Conservation (phyloP, 2,329 filamentous ascomycete species). For the Monilinia fructicola region DNA sequence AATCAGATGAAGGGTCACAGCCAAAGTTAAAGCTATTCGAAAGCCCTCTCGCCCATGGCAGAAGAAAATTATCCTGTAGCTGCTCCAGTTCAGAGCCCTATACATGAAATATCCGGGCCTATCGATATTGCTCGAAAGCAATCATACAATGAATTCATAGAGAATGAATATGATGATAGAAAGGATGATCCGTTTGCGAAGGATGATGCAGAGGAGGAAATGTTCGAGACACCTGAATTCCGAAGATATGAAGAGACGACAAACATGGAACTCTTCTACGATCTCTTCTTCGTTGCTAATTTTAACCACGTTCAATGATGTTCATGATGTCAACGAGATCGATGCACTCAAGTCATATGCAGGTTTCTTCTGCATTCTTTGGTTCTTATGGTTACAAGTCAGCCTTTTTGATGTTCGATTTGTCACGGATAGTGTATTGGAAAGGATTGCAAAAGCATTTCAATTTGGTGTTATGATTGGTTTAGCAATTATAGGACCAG, state of each 20-base stretch:
- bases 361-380: constrained; percentile 51
- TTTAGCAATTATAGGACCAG: constrained; percentile 13
- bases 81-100: neutral
- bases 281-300: constrained; percentile 61
- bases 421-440: constrained; percentile 54
- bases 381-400: constrained; percentile 61
- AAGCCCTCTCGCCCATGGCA: constrained; percentile 26
- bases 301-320: constrained; percentile 55
- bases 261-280: constrained; percentile 51
- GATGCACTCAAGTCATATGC: constrained; percentile 50
- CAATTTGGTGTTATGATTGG: constrained; percentile 55
- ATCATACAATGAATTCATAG: neutral
- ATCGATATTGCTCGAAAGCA: constrained; percentile 6
- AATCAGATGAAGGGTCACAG: constrained; percentile 10
- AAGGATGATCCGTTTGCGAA: constrained; percentile 4
- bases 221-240: constrained; percentile 26
- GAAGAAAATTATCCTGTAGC: constrained; percentile 3
- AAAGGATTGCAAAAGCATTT: constrained; percentile 52
- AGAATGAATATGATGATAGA: constrained; percentile 9
- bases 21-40: constrained; percentile 29
- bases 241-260: constrained; percentile 32
- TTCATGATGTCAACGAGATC: constrained; percentile 54
- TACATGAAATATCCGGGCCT: constrained; percentile 11
- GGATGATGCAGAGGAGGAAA: constrained; percentile 14
- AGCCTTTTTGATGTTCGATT: constrained; percentile 60